A percentile compares a stretch with the other conserved stretches of the same genome.
These are phyloP conservation scores for Hypoxylon crocopeplum DNA, from an alignment of 495 filamentous ascomycete species.

Conservation along the genomic window DNA sequence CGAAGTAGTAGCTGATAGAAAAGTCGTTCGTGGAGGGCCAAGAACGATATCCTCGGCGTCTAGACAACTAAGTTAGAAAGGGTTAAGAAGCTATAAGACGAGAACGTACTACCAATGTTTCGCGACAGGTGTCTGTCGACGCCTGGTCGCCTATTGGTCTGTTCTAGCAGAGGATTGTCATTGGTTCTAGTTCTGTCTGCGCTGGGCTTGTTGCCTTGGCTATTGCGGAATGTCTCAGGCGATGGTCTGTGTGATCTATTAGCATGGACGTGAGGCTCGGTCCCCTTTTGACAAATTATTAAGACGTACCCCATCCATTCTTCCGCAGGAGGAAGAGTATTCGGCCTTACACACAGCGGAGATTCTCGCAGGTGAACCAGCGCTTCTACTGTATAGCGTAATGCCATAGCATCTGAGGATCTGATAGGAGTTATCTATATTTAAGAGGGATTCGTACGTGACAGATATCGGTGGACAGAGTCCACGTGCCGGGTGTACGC, in stretches of 20 bases:
- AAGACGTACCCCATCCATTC: constrained; percentile 97
- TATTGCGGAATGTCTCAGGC: constrained; percentile 51
- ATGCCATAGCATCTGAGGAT: constrained; percentile 50
- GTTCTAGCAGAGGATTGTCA: constrained; percentile 51
- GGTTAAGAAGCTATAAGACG: constrained; percentile 17
- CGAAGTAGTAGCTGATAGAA: constrained; percentile 77
- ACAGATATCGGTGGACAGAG: too few species aligned
- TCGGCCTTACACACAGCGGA: constrained; percentile 83
- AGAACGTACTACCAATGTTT: constrained; percentile 56
- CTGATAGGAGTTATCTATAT: too few species aligned
- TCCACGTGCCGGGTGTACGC: too few species aligned
- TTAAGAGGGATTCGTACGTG: too few species aligned
- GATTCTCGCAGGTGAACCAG: constrained; percentile 80
- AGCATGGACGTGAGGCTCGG: constrained; percentile 15
- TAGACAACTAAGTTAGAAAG: constrained; percentile 37
- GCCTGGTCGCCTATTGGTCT: constrained; percentile 63
- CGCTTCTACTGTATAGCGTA: constrained; percentile 79
- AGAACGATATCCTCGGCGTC: constrained; percentile 84
- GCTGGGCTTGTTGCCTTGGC: constrained; percentile 44
- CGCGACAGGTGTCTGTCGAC: constrained; percentile 68
- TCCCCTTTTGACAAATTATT: neutral
- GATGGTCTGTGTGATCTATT: constrained; percentile 43
- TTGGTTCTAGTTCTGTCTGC: constrained; percentile 53
- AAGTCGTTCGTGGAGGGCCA: constrained; percentile 84
- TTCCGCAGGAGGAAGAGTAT: constrained; percentile 81